Evolutionary conservation across 2,329 filamentous ascomycete species (phyloP), one percentile per base, ranked within the genome.

Genomic region (Penicillium capsulatum): DNA sequence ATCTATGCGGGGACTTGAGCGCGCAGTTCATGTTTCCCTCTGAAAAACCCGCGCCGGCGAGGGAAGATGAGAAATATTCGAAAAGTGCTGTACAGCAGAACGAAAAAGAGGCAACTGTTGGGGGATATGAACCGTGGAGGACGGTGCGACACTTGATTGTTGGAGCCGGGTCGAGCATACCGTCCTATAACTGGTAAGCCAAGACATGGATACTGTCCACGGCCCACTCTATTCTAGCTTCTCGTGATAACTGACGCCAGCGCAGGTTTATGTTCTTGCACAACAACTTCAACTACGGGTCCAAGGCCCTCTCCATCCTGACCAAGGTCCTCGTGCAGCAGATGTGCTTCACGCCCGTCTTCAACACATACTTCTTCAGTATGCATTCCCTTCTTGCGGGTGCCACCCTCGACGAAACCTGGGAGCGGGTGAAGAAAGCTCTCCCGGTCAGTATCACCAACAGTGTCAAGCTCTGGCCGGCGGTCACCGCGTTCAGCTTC

Each of bases 381-480:
- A 75, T 84, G 65, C 87, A 94, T 60, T 83, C 85, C 1, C 69
- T 89, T 3, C 71, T 94, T 2, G 76, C 80, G 0, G 89, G 88
- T 26, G 82, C 84, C 17, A 75, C 73, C 0, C 58, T 81, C 1
- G 59, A 68, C 5, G 83, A 86, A 39, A 77, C 83, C 1, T 76
- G 78, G 63, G 79, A 86, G 54, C 80, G 86, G 36, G 74, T 96
- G 43, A 76, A 76, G 51, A 73, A 80, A 42, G 90, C 89, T 0
- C 83, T 95, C 0, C 88, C 89, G 0, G 73, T 76, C 16, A 89
- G 83, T 58, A 79, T 86, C 58, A 63, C 80, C 58, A 95, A 92
- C 62, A 86, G 83, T 44, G 81, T 82, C 62, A 94, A 94, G 68
- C 65, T 96, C 16, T 96, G 90, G 90, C 91, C 90, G 0, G 80